phyloP scores from a whole-genome alignment of 441 rosid genomes.

The Omphalea diandra region DNA sequence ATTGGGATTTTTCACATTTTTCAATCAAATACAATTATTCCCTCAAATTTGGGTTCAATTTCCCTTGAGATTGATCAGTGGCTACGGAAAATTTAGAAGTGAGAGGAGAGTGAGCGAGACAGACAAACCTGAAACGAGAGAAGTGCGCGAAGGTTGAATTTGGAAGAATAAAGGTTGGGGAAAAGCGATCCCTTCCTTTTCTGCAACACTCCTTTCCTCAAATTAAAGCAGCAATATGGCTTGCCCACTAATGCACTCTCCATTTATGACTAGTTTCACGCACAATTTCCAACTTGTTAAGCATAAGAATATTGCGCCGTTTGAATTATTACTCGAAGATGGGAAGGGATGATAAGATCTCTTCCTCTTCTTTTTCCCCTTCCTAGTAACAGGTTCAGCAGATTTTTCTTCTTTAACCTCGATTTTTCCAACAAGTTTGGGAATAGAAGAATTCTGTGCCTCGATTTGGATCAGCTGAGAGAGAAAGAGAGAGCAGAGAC shows the following conservation, averaged over 20 bases:
- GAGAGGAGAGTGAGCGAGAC: background rate
- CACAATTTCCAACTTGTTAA: too few relatives aligned
- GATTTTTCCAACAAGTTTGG: too few relatives aligned
- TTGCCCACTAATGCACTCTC: conserved; percentile 13
- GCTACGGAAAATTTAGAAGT: background rate
- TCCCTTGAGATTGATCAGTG: background rate
- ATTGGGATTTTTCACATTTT: background rate
- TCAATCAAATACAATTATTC: background rate
- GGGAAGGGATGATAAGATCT: too few relatives aligned
- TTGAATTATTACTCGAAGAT: too few relatives aligned
- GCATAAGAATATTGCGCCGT: background rate
- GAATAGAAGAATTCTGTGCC: too few relatives aligned
- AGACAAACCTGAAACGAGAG: background rate
- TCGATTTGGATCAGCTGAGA: too few relatives aligned
- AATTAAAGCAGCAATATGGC: conserved; percentile 1
- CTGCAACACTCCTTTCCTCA: background rate
- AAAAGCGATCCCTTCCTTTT: background rate
- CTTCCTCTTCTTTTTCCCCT: too few relatives aligned
- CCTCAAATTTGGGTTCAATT: background rate
- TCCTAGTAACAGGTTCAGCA: too few relatives aligned
- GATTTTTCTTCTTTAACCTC: too few relatives aligned
- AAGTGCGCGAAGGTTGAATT: background rate
- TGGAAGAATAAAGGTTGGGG: conserved; percentile 4
- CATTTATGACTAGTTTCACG: background rate
- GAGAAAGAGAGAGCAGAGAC: too few relatives aligned